phyloP scores from a whole-genome alignment of 257 asterid species.

The Solanum lycopersicoides region DNA sequence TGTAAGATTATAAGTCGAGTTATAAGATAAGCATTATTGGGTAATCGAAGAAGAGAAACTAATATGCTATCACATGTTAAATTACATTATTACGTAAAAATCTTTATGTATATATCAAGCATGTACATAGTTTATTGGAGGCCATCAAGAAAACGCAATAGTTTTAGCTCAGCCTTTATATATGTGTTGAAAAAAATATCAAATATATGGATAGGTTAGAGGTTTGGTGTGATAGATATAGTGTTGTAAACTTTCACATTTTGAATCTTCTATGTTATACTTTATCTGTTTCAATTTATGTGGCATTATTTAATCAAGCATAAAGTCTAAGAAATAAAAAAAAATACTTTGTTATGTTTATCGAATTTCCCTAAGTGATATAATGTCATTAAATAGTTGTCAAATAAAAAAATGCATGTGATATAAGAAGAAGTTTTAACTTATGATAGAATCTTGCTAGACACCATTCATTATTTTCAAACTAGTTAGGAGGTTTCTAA shows the following conservation, averaged over 20 bases:
- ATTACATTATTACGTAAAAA: background rate
- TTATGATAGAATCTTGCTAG: background rate
- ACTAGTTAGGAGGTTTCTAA: background rate
- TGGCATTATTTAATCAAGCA: background rate
- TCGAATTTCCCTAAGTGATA: background rate
- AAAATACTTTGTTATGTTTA: background rate
- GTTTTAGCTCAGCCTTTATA: background rate
- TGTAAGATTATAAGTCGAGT: background rate
- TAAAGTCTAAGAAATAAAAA: background rate
- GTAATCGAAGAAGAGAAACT: background rate
- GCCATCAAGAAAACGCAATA: accelerated
- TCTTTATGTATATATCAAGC: no score
- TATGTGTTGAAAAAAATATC: background rate
- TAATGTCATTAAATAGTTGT: background rate
- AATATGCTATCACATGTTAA: background rate
- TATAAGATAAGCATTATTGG: background rate
- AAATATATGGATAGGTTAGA: background rate
- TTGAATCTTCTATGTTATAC: background rate
- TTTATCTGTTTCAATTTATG: no score
- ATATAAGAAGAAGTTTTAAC: background rate
- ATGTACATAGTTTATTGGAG: background rate
- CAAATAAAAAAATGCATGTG: no score
- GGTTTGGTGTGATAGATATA: background rate
- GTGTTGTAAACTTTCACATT: background rate
- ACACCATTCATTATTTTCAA: background rate